These are phyloP conservation scores for Russula abietina DNA, from an alignment of 768 basidiomycete species.

Conservation along the genomic window DNA sequence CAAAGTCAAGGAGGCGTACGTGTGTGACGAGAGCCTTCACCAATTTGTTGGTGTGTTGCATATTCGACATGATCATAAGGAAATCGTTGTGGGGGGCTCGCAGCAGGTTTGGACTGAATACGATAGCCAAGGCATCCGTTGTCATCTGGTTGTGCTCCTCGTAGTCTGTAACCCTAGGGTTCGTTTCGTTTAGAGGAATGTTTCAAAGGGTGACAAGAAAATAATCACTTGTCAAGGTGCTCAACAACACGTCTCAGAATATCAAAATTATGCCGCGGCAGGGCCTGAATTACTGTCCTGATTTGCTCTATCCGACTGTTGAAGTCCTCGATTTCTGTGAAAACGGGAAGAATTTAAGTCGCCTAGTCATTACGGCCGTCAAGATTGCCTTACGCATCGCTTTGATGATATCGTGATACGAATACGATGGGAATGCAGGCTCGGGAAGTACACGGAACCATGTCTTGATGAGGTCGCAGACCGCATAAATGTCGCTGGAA, in stretches of 20 bases:
- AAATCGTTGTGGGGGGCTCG: conserved; percentile 77
- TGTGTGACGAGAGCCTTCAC: conserved; percentile 54
- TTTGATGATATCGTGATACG: conserved; percentile 63
- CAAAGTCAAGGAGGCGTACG: conserved; percentile 51
- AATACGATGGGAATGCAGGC: conserved; percentile 64
- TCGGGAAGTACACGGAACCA: conserved; percentile 84
- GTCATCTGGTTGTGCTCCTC: conserved; percentile 91
- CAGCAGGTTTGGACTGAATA: conserved; percentile 76
- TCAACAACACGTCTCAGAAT: conserved; percentile 73
- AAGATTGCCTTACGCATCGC: conserved; percentile 49
- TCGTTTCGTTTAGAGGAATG: background rate
- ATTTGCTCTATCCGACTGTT: conserved; percentile 59
- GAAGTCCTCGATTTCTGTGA: conserved; percentile 59
- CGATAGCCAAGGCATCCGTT: conserved; percentile 75
- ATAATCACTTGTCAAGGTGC: conserved; percentile 64
- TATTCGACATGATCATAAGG: conserved; percentile 69
- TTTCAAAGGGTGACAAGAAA: background rate
- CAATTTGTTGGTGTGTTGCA: conserved; percentile 35
- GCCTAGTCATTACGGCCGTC: background rate
- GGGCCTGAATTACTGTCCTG: conserved; percentile 57
- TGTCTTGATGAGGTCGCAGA: conserved; percentile 77
- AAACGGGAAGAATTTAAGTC: background rate
- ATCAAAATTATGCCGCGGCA: conserved; percentile 72
- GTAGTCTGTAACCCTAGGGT: conserved; percentile 70
- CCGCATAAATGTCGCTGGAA: conserved; percentile 70